These are phyloP conservation scores for Darksidea phi DNA, from an alignment of 495 filamentous ascomycete species.

Conservation along the genomic window DNA sequence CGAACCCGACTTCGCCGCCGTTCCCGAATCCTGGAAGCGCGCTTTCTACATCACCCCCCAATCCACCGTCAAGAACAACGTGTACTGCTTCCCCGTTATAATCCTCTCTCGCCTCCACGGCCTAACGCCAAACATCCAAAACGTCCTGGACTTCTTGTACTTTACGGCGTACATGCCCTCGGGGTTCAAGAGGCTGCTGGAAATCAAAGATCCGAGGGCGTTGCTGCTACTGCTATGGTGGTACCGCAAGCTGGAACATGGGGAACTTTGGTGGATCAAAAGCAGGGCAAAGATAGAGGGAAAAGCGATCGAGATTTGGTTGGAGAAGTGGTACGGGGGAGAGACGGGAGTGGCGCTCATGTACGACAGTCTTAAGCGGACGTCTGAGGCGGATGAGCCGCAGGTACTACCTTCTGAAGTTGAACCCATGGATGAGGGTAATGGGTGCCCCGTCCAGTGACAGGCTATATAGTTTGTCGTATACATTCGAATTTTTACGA, in stretches of 20 bases:
- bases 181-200: conserved; percentile 39
- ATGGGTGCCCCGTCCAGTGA: too few species aligned
- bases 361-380: too few species aligned
- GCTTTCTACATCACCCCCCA: conserved; percentile 5
- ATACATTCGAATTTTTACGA: too few species aligned
- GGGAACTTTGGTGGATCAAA: conserved; percentile 46
- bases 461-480: too few species aligned
- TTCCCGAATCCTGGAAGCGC: not conserved
- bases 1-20: not conserved
- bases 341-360: too few species aligned
- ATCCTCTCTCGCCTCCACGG: conserved; percentile 37
- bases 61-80: conserved; percentile 23
- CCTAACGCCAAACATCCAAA: conserved; percentile 36
- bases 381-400: too few species aligned
- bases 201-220: conserved; percentile 45
- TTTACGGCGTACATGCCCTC: conserved; percentile 42
- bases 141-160: conserved; percentile 40
- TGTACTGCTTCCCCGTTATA: conserved; percentile 34
- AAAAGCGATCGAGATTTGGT: conserved; percentile 37
- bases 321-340: conserved; percentile 21
- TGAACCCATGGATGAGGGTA: too few species aligned
- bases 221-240: conserved; percentile 47
- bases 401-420: too few species aligned
- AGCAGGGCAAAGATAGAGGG: conserved; percentile 44
- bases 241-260: conserved; percentile 43